Evolutionary conservation across 1,284 basidiomycete genomes (phyloP), one percentile per base, ranked within the genome.

Genomic region (Mixia osmundae): DNA sequence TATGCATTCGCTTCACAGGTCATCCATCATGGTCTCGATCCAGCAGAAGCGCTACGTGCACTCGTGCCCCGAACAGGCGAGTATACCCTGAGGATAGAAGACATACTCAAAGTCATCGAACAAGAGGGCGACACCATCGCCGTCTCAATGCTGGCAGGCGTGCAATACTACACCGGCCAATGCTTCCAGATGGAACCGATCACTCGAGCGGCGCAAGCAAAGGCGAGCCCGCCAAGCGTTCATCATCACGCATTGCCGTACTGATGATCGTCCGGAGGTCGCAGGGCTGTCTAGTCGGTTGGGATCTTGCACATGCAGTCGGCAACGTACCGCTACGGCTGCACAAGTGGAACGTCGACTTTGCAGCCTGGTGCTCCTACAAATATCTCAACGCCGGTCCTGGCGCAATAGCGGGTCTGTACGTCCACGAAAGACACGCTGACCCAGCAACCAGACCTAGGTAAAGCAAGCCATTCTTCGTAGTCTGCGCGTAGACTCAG

Each of bases 141-240:
- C 18, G 64, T 94, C 34, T 80, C 94, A 38, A 67, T 89, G 44
- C 76, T 94, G 51, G 72, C 75, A 39, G 79, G 82, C 1, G 69
- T 91, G 9, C 89, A 97, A 57, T 97, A 87, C 62, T 95, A 94
- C 59, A 89, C 83, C 9, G 91, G 87, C n/a, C 87, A 97, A 58
- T 69, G 66, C 55, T 95, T 97, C 58, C 75, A 82, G 38, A 80
- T 94, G 60, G 52, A 74, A 51, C 58, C 61, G 18, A 76, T 99
- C 51, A 82, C 83, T 11, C 65, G 64, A 41, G 79, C 76, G 41
- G 75, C 79, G n/a, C 72, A 80, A 6, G 44, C 48, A 42, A 65
- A 76, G 65, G 78, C 77, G 45, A 45, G 56, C 50, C 41, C 10
- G 16, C 25, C 14, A 14, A 4, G 2, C 10, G 26, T 39, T 32